Base-by-base conservation (phyloP, 768 basidiomycete species). In the Vararia minispora region DNA sequence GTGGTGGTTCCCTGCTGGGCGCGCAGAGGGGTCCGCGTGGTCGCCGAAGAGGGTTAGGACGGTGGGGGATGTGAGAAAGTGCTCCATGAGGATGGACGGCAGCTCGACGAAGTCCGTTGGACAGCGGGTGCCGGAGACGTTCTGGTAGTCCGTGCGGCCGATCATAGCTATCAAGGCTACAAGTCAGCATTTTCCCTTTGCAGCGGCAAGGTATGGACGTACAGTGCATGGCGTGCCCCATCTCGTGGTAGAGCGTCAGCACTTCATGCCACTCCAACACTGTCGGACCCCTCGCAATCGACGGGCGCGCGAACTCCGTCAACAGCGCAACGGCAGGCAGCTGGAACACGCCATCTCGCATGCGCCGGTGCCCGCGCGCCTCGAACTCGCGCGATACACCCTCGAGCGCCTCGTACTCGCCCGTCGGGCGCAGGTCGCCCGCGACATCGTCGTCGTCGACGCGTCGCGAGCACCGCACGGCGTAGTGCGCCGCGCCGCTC, bases 161-260 rank as follows among this genome's bases (percentile, higher is more conserved):
- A 98, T 81, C 95, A 99, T 99, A 1, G 95, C 94, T 98, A 49
- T 10, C 20, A 22, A 30, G n/a, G 31, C 6, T 13, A 31, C 24
- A 38, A 31, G 33, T 24, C 11, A 35, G 11, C 21, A 32, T n/a
- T n/a, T n/a, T n/a, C n/a, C n/a, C n/a, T n/a, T n/a, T n/a, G n/a
- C n/a, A n/a, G n/a, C n/a, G n/a, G n/a, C n/a, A n/a, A n/a, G n/a
- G 33, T 33, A 14, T 4, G 20, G 20, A 68, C 90, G 69, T 52
- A 97, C 95, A 99, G 56, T 99, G 95, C 75, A 99, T 90, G 9
- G 95, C 95, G 61, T 99, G 95, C 1, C 95, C 95, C 90, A 98
- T 95, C 62, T 99, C 95, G 51, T 99, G 95, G 62, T 91, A 95
- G 17, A 98, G 63, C 2, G 94, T 98, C 55, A 84, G 67, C 7